Evolutionary conservation across 306 rosid species (phyloP), one percentile per base, ranked within the genome.

Genomic region (Senna siamea): DNA sequence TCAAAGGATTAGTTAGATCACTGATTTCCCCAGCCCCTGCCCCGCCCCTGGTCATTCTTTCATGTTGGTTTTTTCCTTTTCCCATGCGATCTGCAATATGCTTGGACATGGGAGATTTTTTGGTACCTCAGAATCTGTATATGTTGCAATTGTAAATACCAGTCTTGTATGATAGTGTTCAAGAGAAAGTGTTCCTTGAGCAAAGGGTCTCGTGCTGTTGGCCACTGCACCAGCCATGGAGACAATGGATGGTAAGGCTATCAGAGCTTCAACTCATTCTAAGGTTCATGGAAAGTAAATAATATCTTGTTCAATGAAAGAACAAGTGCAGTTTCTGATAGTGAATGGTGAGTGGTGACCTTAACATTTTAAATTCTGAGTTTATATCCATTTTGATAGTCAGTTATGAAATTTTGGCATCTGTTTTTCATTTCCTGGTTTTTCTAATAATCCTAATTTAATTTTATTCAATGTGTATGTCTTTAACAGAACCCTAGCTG

Each of bases 401-500:
- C 62, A 9, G 43, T 76, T 73, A 19, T 41, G 46, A 69, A 52
- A 11, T 68, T 22, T 56, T 40, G 54, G 37, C 66, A 64, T 65
- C 32, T 59, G 19, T 75, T 43, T 60, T 28, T 19, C n/a, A 32
- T 54, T 23, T 63, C 53, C 58, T 23, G 8, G 57, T 54, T 63
- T 70, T 22, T 69, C 61, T 51, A 4, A 62, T 55, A 66, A 69
- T 40, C 71, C 60, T 63, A 47, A 62, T 63, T 73, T 57, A 13
- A 48, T 32, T 38, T 55, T 32, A 48, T 69, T 32, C 26, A 43
- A 52, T 69, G 20, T 4, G 40, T 57, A 47, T 51, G 14, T 46
- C 20, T 69, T n/a, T 23, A 43, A 66, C 55, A 67, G 72, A 69
- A 46, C 40, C 68, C 76, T 28, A 44, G 69, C 81, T 57, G 44